These are phyloP conservation scores for Ophiognomonia clavigignenti-juglandacearum DNA, from an alignment of 2,329 filamentous ascomycete genomes.

Conservation along the genomic window DNA sequence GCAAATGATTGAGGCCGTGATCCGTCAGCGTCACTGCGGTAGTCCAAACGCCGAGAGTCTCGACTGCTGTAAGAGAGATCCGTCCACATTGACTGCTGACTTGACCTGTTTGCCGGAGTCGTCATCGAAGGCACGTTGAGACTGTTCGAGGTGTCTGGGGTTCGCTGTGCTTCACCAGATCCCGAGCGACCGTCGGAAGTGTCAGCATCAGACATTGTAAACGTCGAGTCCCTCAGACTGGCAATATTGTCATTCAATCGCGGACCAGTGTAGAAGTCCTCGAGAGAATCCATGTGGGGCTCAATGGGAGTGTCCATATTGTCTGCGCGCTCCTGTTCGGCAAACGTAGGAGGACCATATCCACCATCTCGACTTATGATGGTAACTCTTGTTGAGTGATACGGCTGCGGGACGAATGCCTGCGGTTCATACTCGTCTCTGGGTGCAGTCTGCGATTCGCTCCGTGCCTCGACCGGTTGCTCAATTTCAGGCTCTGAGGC, in stretches of 20 bases:
- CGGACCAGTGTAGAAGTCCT: conserved; percentile 28
- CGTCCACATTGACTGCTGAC: conserved; percentile 56
- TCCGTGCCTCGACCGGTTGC: neutral
- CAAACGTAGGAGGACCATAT: conserved; percentile 23
- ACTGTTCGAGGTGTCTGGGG: conserved; percentile 36
- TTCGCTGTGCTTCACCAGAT: conserved; percentile 24
- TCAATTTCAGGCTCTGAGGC: neutral
- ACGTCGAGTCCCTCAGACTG: conserved; percentile 27
- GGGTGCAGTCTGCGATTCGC: conserved; percentile 3
- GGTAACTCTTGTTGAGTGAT: conserved; percentile 44
- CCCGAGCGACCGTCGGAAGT: conserved; percentile 24
- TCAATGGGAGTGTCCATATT: conserved; percentile 11
- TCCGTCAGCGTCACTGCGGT: conserved; percentile 36
- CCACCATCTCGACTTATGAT: conserved; percentile 43
- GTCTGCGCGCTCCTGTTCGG: conserved; percentile 13
- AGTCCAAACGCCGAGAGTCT: conserved; percentile 15
- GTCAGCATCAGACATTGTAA: conserved; percentile 25
- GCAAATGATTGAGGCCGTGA: conserved; percentile 15
- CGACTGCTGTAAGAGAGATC: conserved; percentile 40
- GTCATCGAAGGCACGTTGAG: conserved; percentile 42
- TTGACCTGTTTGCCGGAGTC: conserved; percentile 40
- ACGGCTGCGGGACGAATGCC: conserved; percentile 29
- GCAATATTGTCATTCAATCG: conserved; percentile 29
- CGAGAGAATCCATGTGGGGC: conserved; percentile 22
- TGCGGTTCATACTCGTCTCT: conserved; percentile 32